Percentiles rank a stretch among this genome's conserved stretches.
Evolutionary conservation across 2,329 filamentous ascomycete species (phyloP).

Genomic region (Pseudogymnoascus sp.): DNA sequence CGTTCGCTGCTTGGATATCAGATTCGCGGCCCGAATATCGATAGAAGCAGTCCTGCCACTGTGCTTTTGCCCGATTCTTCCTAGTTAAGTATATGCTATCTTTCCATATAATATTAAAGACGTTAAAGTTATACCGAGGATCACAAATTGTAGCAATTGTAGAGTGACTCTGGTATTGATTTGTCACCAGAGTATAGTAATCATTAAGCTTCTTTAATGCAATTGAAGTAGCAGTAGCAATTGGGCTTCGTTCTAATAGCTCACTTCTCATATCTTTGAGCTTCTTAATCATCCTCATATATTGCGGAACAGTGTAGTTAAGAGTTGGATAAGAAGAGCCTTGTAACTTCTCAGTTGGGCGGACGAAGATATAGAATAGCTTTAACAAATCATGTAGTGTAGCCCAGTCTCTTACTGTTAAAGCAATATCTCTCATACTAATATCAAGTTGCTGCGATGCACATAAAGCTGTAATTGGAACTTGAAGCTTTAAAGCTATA

Average conservation of each 20-base stretch:
- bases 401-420: neutral
- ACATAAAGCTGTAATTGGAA: neutral
- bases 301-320: neutral
- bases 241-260: neutral
- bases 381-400: neutral
- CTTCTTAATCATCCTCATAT: neutral
- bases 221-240: neutral
- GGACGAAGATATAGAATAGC: neutral
- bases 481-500: neutral
- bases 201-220: neutral
- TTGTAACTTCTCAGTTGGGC: neutral
- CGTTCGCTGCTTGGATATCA: too few relatives aligned
- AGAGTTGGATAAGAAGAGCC: neutral
- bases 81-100: neutral
- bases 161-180: neutral
- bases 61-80: neutral
- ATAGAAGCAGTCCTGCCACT: neutral
- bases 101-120: neutral
- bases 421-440: neutral
- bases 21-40: neutral
- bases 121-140: neutral
- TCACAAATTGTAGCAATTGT: neutral
- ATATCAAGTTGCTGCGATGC: neutral
- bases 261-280: neutral
- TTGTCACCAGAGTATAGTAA: neutral